Conservation (phyloP, 768 basidiomycete species). For the Lentinus tigrinus region DNA sequence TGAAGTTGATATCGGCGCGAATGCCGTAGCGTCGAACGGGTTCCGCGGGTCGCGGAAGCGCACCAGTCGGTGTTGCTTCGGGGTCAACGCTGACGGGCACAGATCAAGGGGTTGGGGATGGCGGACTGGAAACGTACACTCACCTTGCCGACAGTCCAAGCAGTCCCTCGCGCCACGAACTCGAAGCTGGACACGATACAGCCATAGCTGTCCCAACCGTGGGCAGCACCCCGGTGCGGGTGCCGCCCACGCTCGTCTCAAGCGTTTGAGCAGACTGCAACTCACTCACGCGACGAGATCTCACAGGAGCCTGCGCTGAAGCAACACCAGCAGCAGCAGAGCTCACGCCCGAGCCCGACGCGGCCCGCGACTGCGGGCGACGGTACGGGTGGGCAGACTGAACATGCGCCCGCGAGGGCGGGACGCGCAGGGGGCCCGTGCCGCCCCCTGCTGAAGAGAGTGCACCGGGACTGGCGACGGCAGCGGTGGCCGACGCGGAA, state of each 20-base stretch:
- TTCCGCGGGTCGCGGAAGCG: neutral
- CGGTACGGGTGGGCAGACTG: slow-evolving; percentile 21
- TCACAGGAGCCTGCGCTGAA: slow-evolving; percentile 10
- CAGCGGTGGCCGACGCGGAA: neutral
- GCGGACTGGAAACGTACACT: neutral
- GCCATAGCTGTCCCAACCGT: slow-evolving; percentile 15
- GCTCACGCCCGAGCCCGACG: slow-evolving; percentile 13
- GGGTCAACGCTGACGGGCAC: slow-evolving; percentile 1
- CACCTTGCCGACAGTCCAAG: slow-evolving; percentile 10
- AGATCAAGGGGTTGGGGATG: slow-evolving; percentile 10
- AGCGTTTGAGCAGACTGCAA: slow-evolving; percentile 9
- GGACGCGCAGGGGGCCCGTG: slow-evolving; percentile 10
- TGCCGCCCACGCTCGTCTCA: slow-evolving; percentile 5
- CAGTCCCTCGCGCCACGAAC: slow-evolving; percentile 14
- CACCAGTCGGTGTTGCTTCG: slow-evolving; percentile 3
- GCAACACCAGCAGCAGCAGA: neutral
- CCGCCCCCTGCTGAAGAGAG: slow-evolving; percentile 16
- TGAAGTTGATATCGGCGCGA: slow-evolving; percentile 62
- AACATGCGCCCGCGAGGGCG: slow-evolving; percentile 9
- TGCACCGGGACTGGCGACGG: slow-evolving; percentile 7
- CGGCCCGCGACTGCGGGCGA: slow-evolving; percentile 15
- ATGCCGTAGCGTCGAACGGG: slow-evolving; percentile 41
- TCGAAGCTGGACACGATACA: slow-evolving; percentile 18
- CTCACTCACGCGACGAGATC: slow-evolving; percentile 21
- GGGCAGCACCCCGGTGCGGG: neutral